Base-by-base conservation (phyloP, 1,284 basidiomycete species). In the Cryptococcus hybrid region DNA sequence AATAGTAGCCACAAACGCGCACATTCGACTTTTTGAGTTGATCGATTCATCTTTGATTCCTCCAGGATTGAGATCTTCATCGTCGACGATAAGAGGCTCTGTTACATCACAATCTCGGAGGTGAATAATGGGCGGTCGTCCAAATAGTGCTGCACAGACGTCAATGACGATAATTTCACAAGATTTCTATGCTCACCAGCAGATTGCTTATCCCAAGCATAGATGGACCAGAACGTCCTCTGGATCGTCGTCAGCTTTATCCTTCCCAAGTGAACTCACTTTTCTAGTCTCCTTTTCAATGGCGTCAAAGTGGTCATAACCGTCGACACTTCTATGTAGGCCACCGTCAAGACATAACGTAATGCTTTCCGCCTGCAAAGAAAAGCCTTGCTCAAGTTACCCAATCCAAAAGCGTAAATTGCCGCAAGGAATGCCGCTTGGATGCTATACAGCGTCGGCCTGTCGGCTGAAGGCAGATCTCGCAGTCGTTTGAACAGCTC, bases 181-280 rank as follows among this genome's bases (percentile, higher is more conserved):
- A 46, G 5, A 9, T 59, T 64, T 61, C 39, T 68, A 65, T 63
- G 4, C 30, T 30, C 30, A 30, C 30, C 30, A 2, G 75, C 75
- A 6, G 74, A 76, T 69, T 92, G 90, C 77, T 93, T 93, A 76
- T 93, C 91, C 91, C 91, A 93, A 46, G 90, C 82, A 76, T 93
- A 94, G 30, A 93, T 89, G 60, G 89, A 90, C 90, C 90, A 94
- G 76, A 93, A 94, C 0, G 91, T 93, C 62, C 91, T 85, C 76
- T 75, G 40, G 11, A n/a, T 5, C 30, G 12, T 30, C 9, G 47
- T 47, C 18, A 47, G 34, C 47, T 47, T n/a, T 24, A 18, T 38
- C 4, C 18, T 34, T 3, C 43, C 48, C 8, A 35, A 8, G 5
- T 5, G 8, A 37, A 61, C 69, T 62, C 51, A 74, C 73, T 61